Conservation (phyloP, 2,329 filamentous ascomycete genomes). For the Xylaria sp. region DNA sequence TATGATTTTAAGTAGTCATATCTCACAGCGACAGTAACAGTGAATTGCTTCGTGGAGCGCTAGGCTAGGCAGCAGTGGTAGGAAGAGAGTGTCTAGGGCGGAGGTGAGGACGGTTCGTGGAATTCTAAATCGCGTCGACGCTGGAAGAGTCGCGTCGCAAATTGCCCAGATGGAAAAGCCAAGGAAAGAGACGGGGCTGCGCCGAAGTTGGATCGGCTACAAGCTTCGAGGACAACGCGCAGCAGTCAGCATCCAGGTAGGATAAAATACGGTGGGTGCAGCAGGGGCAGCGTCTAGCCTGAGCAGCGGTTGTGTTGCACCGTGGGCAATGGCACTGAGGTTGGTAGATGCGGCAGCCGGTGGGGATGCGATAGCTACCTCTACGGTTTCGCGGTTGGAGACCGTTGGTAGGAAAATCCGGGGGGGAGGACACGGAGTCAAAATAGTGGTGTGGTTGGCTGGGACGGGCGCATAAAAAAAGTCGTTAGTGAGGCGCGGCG, state of each 20-base stretch:
- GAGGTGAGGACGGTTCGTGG: constrained; percentile 7
- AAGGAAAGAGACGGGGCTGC: constrained; percentile 17
- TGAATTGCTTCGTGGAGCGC: constrained; percentile 29
- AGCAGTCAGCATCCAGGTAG: constrained; percentile 15
- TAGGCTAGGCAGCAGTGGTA: constrained; percentile 16
- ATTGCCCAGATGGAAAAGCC: constrained; percentile 22
- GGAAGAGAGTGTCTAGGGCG: neutral
- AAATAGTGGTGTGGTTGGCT: constrained; percentile 48
- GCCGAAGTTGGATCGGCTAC: constrained; percentile 16
- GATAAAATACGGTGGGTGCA: constrained; percentile 34
- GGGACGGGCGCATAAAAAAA: constrained; percentile 46
- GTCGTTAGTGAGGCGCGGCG: constrained; percentile 53
- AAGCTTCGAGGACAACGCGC: constrained; percentile 23
- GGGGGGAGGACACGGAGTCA: constrained; percentile 45
- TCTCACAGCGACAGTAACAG: constrained; percentile 41
- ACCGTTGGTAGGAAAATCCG: constrained; percentile 43
- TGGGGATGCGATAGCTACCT: constrained; percentile 32
- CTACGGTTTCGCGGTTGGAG: constrained; percentile 29
- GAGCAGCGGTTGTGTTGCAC: constrained; percentile 35
- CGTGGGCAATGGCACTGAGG: constrained; percentile 1
- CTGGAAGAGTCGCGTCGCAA: constrained; percentile 40
- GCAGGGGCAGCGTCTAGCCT: constrained; percentile 28
- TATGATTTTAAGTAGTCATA: constrained; percentile 46
- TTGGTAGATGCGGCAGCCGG: constrained; percentile 10
- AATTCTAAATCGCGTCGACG: constrained; percentile 28